A percentile compares a stretch with the other conserved stretches of the same genome.
Evolutionary conservation across 176 grass and related monocot species (phyloP).

Genomic region (Alloteropsis semialata): DNA sequence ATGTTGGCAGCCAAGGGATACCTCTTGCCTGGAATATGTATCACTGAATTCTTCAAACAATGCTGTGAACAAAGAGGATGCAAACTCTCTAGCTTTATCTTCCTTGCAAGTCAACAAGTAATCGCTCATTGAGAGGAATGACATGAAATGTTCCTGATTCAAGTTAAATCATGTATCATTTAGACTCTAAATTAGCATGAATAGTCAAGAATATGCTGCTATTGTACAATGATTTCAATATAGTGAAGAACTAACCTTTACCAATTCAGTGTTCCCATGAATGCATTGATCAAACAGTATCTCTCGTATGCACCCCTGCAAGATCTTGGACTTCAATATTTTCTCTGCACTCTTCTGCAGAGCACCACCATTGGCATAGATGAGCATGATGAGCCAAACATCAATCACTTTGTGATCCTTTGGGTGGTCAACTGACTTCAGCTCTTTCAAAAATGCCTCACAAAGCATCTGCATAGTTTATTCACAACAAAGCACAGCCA

Average conservation of each 20-base stretch:
- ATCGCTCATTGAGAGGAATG: constrained; percentile 53
- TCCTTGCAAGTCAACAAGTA: constrained; percentile 89
- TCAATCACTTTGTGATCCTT: constrained; percentile 77
- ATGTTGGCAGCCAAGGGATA: neutral
- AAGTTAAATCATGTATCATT: constrained; percentile 41
- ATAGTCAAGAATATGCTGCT: constrained; percentile 1
- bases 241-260: constrained; percentile 65
- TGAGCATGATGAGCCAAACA: constrained; percentile 88
- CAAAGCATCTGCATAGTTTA: constrained; percentile 55
- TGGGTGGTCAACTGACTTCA: constrained; percentile 64
- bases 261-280: constrained; percentile 63
- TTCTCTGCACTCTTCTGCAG: constrained; percentile 74
- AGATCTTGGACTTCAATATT: constrained; percentile 80
- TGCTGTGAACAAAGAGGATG: constrained; percentile 62
- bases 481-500: constrained; percentile 7
- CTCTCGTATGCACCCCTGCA: constrained; percentile 56
- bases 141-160: constrained; percentile 54
- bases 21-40: constrained; percentile 59
- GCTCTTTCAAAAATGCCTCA: constrained; percentile 74
- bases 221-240: neutral
- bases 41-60: constrained; percentile 85
- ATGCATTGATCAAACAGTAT: constrained; percentile 84
- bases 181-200: neutral
- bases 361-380: constrained; percentile 71
- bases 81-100: constrained; percentile 77